These are phyloP conservation scores for Penicillium expansum DNA, from an alignment of 2,329 filamentous ascomycete species.

Conservation along the genomic window DNA sequence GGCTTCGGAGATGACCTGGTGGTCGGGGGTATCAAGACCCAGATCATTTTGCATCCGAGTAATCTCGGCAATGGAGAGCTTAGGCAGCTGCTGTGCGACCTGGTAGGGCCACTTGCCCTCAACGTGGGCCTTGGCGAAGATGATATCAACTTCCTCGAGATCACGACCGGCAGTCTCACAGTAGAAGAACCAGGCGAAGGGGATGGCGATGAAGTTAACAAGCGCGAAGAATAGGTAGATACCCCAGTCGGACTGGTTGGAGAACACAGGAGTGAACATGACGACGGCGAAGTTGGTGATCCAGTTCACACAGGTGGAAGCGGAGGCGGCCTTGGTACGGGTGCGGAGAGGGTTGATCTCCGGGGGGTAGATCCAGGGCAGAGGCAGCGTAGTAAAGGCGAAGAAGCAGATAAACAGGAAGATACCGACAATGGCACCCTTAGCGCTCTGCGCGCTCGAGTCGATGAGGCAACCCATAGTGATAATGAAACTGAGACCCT, in stretches of 20 bases:
- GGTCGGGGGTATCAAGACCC: conserved; percentile 18
- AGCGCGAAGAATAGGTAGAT: conserved; percentile 42
- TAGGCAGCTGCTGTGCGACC: conserved; percentile 29
- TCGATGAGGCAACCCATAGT: conserved; percentile 34
- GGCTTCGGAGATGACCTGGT: background rate
- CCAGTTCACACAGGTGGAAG: conserved; percentile 53
- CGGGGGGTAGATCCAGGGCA: conserved; percentile 55
- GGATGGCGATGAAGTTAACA: conserved; percentile 45
- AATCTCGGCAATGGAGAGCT: conserved; percentile 29
- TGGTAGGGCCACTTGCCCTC: conserved; percentile 34
- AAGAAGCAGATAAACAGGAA: conserved; percentile 68
- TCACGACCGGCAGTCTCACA: conserved; percentile 45
- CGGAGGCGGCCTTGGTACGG: conserved; percentile 51
- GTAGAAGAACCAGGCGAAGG: conserved; percentile 54
- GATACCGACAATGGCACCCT: conserved; percentile 53
- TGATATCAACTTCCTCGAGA: conserved; percentile 42
- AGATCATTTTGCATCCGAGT: conserved; percentile 25
- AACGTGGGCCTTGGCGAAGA: conserved; percentile 40
- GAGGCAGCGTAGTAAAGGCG: conserved; percentile 61
- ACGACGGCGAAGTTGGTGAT: conserved; percentile 53
- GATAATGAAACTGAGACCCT: conserved; percentile 34
- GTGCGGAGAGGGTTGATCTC: conserved; percentile 54
- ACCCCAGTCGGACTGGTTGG: conserved; percentile 34
- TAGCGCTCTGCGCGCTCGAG: conserved; percentile 20
- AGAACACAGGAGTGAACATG: conserved; percentile 47